A percentile compares a stretch with the other conserved stretches of the same genome.
phyloP scores from a whole-genome alignment of 2,329 filamentous ascomycete species.

The Monilinia vaccinii-corymbosi region DNA sequence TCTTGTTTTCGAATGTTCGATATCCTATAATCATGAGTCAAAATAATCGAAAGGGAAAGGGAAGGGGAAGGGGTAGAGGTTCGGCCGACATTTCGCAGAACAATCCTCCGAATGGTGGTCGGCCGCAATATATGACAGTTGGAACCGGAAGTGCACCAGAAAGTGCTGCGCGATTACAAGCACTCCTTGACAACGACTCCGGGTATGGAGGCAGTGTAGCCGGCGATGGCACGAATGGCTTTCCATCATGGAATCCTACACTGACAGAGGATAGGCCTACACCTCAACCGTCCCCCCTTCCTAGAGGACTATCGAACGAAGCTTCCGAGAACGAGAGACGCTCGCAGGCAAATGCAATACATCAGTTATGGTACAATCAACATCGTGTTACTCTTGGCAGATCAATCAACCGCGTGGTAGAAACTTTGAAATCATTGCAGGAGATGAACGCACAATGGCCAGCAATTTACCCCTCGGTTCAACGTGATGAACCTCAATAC shows the following conservation, averaged over 20 bases:
- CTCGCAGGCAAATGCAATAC: constrained; percentile 70
- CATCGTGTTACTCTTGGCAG: constrained; percentile 81
- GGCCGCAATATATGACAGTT: constrained; percentile 76
- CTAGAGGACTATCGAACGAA: constrained; percentile 21
- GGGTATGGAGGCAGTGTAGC: constrained; percentile 79
- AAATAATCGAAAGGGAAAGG: constrained; percentile 47
- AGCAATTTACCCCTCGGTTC: constrained; percentile 84
- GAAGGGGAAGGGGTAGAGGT: constrained; percentile 20
- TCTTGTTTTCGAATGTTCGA: constrained; percentile 15
- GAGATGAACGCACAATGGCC: constrained; percentile 89
- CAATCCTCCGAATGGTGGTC: constrained; percentile 13
- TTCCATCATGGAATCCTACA: constrained; percentile 36
- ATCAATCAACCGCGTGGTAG: constrained; percentile 78
- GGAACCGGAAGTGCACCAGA: constrained; percentile 74
- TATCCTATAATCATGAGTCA: constrained; percentile 44
- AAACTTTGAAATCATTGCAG: constrained; percentile 74
- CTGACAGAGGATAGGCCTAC: constrained; percentile 39
- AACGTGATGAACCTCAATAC: constrained; percentile 42
- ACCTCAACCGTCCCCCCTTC: constrained; percentile 32
- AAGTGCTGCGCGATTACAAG: constrained; percentile 71
- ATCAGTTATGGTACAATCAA: constrained; percentile 91
- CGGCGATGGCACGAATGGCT: constrained; percentile 45
- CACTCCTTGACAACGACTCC: constrained; percentile 77
- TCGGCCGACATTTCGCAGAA: constrained; percentile 10
- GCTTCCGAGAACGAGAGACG: constrained; percentile 54